A percentile compares a stretch with the other conserved stretches of the same genome.
These are phyloP conservation scores for Suillus occidentalis DNA, from an alignment of 768 basidiomycete genomes.

Conservation along the genomic window DNA sequence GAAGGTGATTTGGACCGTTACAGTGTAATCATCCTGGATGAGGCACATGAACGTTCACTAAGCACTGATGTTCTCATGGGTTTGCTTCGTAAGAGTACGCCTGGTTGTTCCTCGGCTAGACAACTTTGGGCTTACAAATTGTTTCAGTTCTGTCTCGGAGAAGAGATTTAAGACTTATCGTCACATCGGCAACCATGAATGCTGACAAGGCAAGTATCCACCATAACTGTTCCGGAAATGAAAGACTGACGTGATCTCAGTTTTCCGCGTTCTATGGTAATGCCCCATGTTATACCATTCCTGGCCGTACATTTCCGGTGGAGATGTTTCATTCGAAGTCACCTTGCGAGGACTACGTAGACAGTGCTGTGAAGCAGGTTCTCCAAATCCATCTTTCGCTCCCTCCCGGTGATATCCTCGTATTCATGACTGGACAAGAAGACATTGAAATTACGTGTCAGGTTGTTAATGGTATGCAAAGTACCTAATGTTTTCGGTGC, in stretches of 20 bases:
- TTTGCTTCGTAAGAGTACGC: slow-evolving; percentile 84
- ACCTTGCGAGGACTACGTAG: slow-evolving; percentile 98
- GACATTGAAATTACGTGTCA: slow-evolving; percentile 98
- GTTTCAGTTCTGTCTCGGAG: slow-evolving; percentile 77
- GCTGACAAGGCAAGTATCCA: slow-evolving; percentile 78
- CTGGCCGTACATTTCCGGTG: slow-evolving; percentile 94
- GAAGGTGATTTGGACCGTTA: slow-evolving; percentile 98
- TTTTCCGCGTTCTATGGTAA: slow-evolving; percentile 96
- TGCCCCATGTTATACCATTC: slow-evolving; percentile 93
- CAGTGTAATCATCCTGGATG: slow-evolving; percentile 96
- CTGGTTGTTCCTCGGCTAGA: not conserved
- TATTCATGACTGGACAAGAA: slow-evolving; percentile 99
- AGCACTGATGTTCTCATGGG: slow-evolving; percentile 99
- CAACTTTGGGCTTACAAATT: slow-evolving; percentile 7
- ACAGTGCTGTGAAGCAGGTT: slow-evolving; percentile 96
- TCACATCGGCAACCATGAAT: slow-evolving; percentile 99
- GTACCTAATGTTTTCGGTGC: not conserved
- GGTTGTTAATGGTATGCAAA: slow-evolving; percentile 75
- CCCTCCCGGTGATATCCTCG: slow-evolving; percentile 91
- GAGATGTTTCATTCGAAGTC: slow-evolving; percentile 96
- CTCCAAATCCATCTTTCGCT: slow-evolving; percentile 93
- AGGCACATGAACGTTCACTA: slow-evolving; percentile 96
- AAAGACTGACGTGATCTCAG: slow-evolving; percentile 38
- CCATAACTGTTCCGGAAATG: not conserved
- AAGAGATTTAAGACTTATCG: slow-evolving; percentile 92